A percentile compares a stretch with the other conserved stretches of the same genome.
phyloP scores from a whole-genome alignment of 2,329 filamentous ascomycete species.

The Botrytis sinoallii region DNA sequence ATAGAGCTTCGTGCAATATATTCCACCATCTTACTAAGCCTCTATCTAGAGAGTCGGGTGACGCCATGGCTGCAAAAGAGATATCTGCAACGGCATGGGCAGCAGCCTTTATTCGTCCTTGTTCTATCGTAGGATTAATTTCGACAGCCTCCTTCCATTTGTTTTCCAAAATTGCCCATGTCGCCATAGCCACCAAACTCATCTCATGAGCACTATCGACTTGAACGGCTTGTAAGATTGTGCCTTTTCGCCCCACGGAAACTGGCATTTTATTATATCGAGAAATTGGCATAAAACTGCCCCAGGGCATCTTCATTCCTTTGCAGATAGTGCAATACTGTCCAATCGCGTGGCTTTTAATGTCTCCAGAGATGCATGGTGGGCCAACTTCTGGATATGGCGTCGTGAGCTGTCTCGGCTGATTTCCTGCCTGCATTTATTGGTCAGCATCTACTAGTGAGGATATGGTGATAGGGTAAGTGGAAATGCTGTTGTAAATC shows the following conservation, averaged over 20 bases:
- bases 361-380: background rate
- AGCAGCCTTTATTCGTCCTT: background rate
- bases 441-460: background rate
- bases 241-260: background rate
- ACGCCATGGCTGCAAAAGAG: background rate
- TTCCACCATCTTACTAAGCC: background rate
- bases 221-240: background rate
- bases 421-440: constrained; percentile 1
- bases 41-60: background rate
- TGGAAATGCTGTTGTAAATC: background rate
- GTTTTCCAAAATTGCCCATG: background rate
- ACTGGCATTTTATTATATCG: background rate
- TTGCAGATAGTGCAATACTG: background rate
- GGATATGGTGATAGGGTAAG: rapidly evolving
- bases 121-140: background rate
- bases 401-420: background rate
- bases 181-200: background rate
- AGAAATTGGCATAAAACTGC: background rate
- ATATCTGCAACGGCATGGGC: background rate
- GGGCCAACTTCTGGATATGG: background rate
- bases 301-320: constrained; percentile 6
- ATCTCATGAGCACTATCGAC: background rate
- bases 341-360: background rate
- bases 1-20: background rate
- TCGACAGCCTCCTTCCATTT: background rate